These are phyloP conservation scores for Musa beccarii DNA, from an alignment of 176 grass and related monocot species.

Conservation along the genomic window DNA sequence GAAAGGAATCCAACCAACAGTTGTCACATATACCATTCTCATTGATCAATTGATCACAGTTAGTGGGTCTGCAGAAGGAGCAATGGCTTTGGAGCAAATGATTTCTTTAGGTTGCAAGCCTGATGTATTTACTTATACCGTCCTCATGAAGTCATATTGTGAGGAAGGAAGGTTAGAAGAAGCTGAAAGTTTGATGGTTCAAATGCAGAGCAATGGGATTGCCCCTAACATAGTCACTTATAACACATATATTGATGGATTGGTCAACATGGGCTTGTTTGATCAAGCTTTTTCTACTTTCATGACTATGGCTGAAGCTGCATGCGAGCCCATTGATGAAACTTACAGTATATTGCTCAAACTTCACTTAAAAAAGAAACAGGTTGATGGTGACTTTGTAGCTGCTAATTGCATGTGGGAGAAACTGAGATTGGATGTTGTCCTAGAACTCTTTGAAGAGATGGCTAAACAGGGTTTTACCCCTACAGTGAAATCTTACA, in stretches of 20 bases:
- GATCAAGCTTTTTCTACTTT: conserved; percentile 51
- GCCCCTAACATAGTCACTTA: conserved; percentile 61
- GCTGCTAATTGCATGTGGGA: conserved; percentile 44
- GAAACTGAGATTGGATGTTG: conserved; percentile 32
- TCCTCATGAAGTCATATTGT: conserved; percentile 55
- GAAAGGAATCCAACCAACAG: conserved; percentile 44
- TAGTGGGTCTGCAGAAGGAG: conserved; percentile 33
- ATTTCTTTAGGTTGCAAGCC: conserved; percentile 40
- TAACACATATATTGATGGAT: conserved; percentile 71
- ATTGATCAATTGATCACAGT: conserved; percentile 55
- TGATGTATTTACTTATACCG: conserved; percentile 61
- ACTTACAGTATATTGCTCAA: conserved; percentile 52
- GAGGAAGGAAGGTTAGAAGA: conserved; percentile 61
- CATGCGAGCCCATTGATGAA: conserved; percentile 59
- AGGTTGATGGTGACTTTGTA: conserved; percentile 16
- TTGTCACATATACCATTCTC: conserved; percentile 65
- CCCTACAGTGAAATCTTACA: conserved; percentile 31
- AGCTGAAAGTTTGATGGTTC: conserved; percentile 46
- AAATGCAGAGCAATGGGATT: conserved; percentile 55
- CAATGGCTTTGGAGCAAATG: conserved; percentile 59
- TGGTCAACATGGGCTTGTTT: conserved; percentile 40
- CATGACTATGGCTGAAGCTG: conserved; percentile 44
- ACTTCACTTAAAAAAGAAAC: conserved; percentile 49
- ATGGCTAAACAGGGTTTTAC: conserved; percentile 38
- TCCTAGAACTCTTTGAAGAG: conserved; percentile 44